Evolutionary conservation across 495 filamentous ascomycete genomes (phyloP), one percentile per base, ranked within the genome.

Genomic region (Tricharina praecox): DNA sequence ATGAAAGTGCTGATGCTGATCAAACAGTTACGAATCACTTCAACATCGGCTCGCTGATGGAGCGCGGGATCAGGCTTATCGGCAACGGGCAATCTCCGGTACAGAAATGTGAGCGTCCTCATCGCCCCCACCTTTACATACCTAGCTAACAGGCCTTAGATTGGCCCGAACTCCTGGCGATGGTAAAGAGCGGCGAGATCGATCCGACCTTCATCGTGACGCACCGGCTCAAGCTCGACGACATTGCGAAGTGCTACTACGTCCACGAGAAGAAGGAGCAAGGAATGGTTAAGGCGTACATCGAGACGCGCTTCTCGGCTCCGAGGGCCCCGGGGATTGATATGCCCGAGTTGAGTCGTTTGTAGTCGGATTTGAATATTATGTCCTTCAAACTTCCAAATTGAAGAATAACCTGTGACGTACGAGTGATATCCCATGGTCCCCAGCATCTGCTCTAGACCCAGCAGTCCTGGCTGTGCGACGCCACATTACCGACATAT

Each of bases 171-270:
- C 64, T 92, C 20, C 68, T 88, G 45, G 60, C 71, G 41, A 75
- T 75, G 70, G 80, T 93, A 45, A 69, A 76, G 56, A 62, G 62
- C 2, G 74, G 76, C n/a, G 68, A 80, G 47, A 77, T 92, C 36
- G 76, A 93, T 45, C 84, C 84, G 0, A 63, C 78, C 2, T 74
- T 79, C 59, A 93, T 93, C 76, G 63, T 93, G 9, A 77, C 74
- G 19, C 85, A 93, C 57, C 76, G 84, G 0, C 68, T 84, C n/a
- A 63, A 68, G 1, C 54, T 93, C 0, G 80, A 88, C 45, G 84
- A 92, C 45, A 64, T 88, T 40, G 76, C 75, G 41, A 71, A 72
- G 52, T 64, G 84, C 3, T 88, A 88, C 53, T 62, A 69, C 33
- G 73, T 72, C 53, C 88, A 85, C 45, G 72, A 87, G 20, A 69